Evolutionary conservation across 768 basidiomycete genomes (phyloP).

Genomic region (Mycena maculata): DNA sequence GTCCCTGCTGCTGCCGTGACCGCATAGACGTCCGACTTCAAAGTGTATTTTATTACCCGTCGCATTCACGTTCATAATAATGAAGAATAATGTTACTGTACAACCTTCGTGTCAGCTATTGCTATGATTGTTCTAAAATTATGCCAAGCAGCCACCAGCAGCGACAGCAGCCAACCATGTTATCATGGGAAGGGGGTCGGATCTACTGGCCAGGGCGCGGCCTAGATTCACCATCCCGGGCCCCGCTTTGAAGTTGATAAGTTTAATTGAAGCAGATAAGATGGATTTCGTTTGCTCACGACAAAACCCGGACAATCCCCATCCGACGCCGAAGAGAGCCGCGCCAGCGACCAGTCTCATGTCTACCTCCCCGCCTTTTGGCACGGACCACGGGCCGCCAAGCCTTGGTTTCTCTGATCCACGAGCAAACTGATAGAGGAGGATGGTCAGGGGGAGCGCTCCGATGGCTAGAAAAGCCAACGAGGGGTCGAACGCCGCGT

Average conservation of each 20-base stretch:
- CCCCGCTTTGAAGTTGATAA: conserved; percentile 59
- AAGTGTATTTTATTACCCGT: background rate
- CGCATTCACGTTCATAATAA: conserved; percentile 21
- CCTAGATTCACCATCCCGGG: conserved; percentile 74
- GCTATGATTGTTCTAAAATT: background rate
- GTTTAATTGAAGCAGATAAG: background rate
- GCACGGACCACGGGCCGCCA: conserved; percentile 58
- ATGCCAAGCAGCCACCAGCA: conserved; percentile 54
- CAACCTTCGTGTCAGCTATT: background rate
- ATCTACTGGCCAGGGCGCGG: conserved; percentile 53
- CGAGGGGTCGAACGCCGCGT: conserved; percentile 65
- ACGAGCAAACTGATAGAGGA: conserved; percentile 57
- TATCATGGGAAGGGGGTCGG: conserved; percentile 45
- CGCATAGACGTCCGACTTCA: conserved; percentile 6
- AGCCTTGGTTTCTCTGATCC: conserved; percentile 53
- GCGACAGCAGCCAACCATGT: conserved; percentile 57
- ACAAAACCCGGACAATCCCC: conserved; percentile 71
- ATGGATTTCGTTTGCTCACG: conserved; percentile 58
- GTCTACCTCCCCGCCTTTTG: conserved; percentile 56
- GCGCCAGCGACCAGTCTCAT: conserved; percentile 60
- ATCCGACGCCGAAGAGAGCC: conserved; percentile 70
- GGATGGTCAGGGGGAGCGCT: conserved; percentile 59
- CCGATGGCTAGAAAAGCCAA: conserved; percentile 65
- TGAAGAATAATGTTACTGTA: conserved; percentile 22
- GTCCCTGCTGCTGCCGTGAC: conserved; percentile 3